These are phyloP conservation scores for Tylopilus felleus DNA, from an alignment of 768 basidiomycete genomes.

Conservation along the genomic window DNA sequence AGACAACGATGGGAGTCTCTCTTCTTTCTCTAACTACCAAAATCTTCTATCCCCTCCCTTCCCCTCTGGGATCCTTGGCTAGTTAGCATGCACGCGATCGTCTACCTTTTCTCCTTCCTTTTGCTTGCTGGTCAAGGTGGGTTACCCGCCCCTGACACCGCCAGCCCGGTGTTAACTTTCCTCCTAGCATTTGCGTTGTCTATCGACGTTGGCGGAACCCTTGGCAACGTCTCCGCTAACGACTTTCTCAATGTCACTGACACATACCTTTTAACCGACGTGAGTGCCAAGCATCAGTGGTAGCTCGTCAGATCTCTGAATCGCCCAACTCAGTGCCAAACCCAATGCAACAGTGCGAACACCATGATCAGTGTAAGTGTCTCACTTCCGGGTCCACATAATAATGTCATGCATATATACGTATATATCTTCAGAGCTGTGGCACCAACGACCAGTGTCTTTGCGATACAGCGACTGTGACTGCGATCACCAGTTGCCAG, in stretches of 20 bases:
- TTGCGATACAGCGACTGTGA: constrained; percentile 44
- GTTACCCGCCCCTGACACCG: constrained; percentile 1
- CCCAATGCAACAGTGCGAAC: constrained; percentile 26
- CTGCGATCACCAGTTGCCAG: constrained; percentile 50
- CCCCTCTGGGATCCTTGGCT: constrained; percentile 34
- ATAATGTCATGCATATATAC: background rate
- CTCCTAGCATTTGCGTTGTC: constrained; percentile 43
- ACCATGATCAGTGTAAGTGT: constrained; percentile 24
- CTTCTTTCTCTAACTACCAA: constrained; percentile 18
- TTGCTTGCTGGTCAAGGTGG: constrained; percentile 62
- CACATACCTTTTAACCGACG: constrained; percentile 24
- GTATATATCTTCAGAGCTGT: constrained; percentile 38
- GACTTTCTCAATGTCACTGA: constrained; percentile 45
- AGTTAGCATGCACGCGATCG: constrained; percentile 28
- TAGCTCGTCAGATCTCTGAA: background rate
- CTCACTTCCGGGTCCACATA: background rate
- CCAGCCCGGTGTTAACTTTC: background rate
- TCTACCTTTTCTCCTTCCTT: constrained; percentile 29
- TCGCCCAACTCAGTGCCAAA: constrained; percentile 21
- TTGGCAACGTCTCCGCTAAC: constrained; percentile 36
- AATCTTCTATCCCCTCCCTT: constrained; percentile 10
- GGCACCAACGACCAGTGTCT: constrained; percentile 47
- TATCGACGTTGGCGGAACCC: constrained; percentile 40
- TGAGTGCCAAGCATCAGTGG: constrained; percentile 15
- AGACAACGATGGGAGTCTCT: background rate